Conservation (phyloP, 108 stramenopile genomes). For the Mediolabrus comicus region DNA sequence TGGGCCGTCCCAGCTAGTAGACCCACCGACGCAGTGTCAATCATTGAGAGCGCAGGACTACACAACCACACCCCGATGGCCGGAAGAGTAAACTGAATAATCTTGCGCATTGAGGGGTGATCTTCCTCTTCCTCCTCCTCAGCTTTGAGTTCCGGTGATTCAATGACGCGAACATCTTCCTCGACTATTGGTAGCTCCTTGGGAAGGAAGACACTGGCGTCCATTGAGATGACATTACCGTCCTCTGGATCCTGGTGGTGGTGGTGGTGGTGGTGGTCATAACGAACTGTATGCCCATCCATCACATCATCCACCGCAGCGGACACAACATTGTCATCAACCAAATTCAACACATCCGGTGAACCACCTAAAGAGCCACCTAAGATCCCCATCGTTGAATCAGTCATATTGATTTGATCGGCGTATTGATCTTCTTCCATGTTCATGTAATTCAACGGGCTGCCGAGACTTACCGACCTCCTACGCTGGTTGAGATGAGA, state of each 20-base stretch:
- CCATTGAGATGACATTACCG: not conserved
- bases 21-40: slow-evolving; percentile 82
- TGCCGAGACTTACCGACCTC: not conserved
- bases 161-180: not conserved
- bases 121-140: not conserved
- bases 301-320: not conserved
- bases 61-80: slow-evolving; percentile 89
- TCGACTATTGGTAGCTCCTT: not conserved
- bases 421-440: not conserved
- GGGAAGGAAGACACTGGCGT: not conserved
- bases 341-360: not conserved
- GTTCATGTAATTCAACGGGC: not conserved
- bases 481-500: not conserved
- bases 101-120: slow-evolving; percentile 54
- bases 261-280: not conserved
- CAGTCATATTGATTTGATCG: not conserved
- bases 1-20: slow-evolving; percentile 77
- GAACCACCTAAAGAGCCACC: not conserved
- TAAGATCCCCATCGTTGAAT: not conserved
- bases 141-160: not conserved
- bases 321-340: not conserved
- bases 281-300: slow-evolving; percentile 2
- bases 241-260: not conserved
- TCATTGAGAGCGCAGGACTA: slow-evolving; percentile 71
- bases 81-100: slow-evolving; percentile 77